phyloP scores from a whole-genome alignment of 495 filamentous ascomycete genomes.

The Lepraria neglecta region DNA sequence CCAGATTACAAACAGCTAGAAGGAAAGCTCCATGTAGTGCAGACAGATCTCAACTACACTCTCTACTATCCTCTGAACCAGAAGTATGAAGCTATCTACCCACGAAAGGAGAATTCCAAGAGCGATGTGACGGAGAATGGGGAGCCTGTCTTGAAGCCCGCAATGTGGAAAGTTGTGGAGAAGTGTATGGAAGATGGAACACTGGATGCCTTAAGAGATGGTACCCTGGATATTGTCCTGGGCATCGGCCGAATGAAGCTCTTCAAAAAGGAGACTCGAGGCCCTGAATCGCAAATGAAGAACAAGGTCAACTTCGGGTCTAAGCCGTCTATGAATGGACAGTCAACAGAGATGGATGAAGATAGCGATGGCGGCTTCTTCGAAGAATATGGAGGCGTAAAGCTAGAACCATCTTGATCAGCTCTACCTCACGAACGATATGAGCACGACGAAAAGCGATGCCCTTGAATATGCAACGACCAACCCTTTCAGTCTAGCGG shows the following conservation, averaged over 20 bases:
- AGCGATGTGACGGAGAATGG: constrained; percentile 11
- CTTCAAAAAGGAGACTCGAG: constrained; percentile 17
- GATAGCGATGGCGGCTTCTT: constrained; percentile 56
- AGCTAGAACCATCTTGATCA: background rate
- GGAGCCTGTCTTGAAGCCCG: constrained; percentile 39
- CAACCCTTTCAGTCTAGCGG: no score
- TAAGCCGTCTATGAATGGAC: constrained; percentile 2
- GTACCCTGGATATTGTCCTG: constrained; percentile 36
- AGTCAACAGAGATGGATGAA: constrained; percentile 34
- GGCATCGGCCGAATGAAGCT: constrained; percentile 22
- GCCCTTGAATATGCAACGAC: no score
- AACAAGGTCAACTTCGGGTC: background rate
- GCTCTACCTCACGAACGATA: no score
- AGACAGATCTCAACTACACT: constrained; percentile 82
- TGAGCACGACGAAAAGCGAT: no score
- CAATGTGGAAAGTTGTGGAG: constrained; percentile 66
- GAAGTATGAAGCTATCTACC: constrained; percentile 74
- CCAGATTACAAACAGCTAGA: constrained; percentile 43
- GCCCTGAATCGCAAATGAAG: constrained; percentile 1
- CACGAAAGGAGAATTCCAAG: constrained; percentile 25
- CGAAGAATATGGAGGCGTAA: constrained; percentile 27
- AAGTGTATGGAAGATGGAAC: constrained; percentile 61
- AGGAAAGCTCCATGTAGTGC: constrained; percentile 57
- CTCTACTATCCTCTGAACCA: constrained; percentile 73
- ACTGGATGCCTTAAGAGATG: constrained; percentile 49